phyloP scores from a whole-genome alignment of 2,329 filamentous ascomycete species.

The Colletotrichum shisoi region DNA sequence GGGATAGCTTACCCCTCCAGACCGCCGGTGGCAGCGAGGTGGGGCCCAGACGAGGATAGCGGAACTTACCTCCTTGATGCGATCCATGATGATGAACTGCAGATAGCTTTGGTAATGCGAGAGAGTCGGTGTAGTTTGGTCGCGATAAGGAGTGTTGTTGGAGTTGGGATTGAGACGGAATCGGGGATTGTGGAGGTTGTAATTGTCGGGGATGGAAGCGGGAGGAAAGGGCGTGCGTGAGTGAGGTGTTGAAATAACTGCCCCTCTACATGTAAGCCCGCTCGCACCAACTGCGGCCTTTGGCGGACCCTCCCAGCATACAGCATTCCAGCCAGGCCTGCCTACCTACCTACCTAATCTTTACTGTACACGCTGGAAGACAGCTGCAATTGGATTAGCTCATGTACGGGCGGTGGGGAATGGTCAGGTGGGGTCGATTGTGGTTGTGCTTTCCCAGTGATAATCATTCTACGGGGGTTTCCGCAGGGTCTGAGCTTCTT shows the following conservation, averaged over 20 bases:
- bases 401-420: slow-evolving; percentile 29
- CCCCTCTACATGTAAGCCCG: slow-evolving; percentile 52
- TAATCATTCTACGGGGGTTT: slow-evolving; percentile 19
- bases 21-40: slow-evolving; percentile 37
- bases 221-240: slow-evolving; percentile 43
- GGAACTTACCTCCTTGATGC: slow-evolving; percentile 83
- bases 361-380: slow-evolving; percentile 25
- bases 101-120: slow-evolving; percentile 43
- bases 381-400: slow-evolving; percentile 39
- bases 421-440: slow-evolving; percentile 35
- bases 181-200: slow-evolving; percentile 27
- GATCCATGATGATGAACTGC: slow-evolving; percentile 68
- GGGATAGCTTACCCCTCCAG: slow-evolving; percentile 41
- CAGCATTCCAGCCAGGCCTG: slow-evolving; percentile 13
- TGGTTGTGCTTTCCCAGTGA: slow-evolving; percentile 12
- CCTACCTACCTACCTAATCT: slow-evolving; percentile 27
- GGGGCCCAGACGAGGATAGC: slow-evolving; percentile 47
- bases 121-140: slow-evolving; percentile 41
- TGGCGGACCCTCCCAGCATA: slow-evolving; percentile 36
- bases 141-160: slow-evolving; percentile 40
- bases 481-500: slow-evolving; percentile 36
- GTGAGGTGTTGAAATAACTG: slow-evolving; percentile 47
- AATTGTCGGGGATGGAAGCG: slow-evolving; percentile 46
- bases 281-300: slow-evolving; percentile 34
- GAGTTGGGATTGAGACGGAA: slow-evolving; percentile 48